A percentile compares a stretch with the other conserved stretches of the same genome.
Conservation (phyloP, 768 basidiomycete genomes). For the Lactarius deliciosus region DNA sequence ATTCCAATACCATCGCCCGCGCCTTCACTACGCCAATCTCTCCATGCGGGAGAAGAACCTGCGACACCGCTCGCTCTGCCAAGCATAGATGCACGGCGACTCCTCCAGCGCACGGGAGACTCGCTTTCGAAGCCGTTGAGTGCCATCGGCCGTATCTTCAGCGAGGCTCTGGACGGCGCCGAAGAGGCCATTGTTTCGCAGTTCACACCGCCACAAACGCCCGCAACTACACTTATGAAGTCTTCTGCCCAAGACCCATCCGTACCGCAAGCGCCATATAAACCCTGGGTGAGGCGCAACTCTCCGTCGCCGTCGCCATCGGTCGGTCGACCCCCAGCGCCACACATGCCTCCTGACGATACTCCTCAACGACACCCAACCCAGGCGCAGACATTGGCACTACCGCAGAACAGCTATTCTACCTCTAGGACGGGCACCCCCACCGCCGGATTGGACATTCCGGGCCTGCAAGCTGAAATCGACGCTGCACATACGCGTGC, state of each 20-base stretch:
- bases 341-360: conserved; percentile 44
- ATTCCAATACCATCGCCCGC: conserved; percentile 26
- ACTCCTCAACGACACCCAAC: conserved; percentile 43
- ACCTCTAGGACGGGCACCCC: conserved; percentile 27
- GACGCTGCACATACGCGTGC: conserved; percentile 77
- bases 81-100: conserved; percentile 68
- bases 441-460: conserved; percentile 47
- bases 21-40: conserved; percentile 28
- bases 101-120: conserved; percentile 89
- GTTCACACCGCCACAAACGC: conserved; percentile 34
- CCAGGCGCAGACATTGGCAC: conserved; percentile 13
- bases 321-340: conserved; percentile 27
- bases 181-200: conserved; percentile 42
- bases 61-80: conserved; percentile 75
- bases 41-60: conserved; percentile 85
- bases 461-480: conserved; percentile 71
- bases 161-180: conserved; percentile 72
- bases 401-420: conserved; percentile 14
- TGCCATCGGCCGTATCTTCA: conserved; percentile 86
- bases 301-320: conserved; percentile 42
- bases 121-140: conserved; percentile 88
- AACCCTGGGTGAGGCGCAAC: conserved; percentile 61
- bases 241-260: neutral
- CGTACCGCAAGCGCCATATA: conserved; percentile 65
- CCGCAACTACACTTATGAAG: conserved; percentile 2